Percentiles rank a stretch among this genome's conserved stretches.
Conservation (phyloP, 2,329 filamentous ascomycete genomes). For the Beauveria sp. region DNA sequence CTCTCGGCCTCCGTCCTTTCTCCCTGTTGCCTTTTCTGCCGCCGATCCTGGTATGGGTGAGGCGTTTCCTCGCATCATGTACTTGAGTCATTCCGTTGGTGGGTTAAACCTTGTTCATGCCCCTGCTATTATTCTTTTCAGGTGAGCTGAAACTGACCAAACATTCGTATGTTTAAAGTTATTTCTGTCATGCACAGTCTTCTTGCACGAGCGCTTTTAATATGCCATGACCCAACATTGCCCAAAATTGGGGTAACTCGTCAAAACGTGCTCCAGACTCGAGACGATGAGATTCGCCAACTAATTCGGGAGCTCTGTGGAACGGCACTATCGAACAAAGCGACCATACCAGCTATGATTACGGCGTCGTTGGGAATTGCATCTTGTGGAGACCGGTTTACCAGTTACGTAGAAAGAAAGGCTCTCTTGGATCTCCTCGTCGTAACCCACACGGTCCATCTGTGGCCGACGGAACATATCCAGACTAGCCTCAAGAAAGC, state of each 20-base stretch:
- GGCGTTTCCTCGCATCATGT: neutral
- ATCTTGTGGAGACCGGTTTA: neutral
- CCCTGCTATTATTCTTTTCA: neutral
- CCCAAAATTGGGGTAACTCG: neutral
- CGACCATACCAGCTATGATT: constrained; percentile 13
- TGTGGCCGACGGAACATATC: neutral
- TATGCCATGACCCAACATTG: neutral
- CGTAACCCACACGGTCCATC: neutral
- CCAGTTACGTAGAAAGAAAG: neutral
- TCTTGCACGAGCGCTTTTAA: neutral
- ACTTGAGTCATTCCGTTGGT: neutral
- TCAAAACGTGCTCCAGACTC: neutral
- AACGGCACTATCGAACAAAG: neutral
- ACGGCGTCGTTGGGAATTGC: neutral
- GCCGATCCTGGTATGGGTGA: neutral
- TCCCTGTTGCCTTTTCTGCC: neutral
- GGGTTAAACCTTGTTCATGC: neutral
- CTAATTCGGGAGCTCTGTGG: neutral
- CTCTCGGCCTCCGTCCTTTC: neutral
- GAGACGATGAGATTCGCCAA: constrained; percentile 24
- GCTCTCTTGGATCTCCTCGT: neutral
- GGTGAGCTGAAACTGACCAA: neutral
- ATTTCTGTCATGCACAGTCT: neutral
- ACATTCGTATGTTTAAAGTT: neutral
- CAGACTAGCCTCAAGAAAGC: neutral